A percentile compares a stretch with the other conserved stretches of the same genome.
Evolutionary conservation across 108 stramenopile genomes (phyloP).

Genomic region (Nannochloropsis salina): DNA sequence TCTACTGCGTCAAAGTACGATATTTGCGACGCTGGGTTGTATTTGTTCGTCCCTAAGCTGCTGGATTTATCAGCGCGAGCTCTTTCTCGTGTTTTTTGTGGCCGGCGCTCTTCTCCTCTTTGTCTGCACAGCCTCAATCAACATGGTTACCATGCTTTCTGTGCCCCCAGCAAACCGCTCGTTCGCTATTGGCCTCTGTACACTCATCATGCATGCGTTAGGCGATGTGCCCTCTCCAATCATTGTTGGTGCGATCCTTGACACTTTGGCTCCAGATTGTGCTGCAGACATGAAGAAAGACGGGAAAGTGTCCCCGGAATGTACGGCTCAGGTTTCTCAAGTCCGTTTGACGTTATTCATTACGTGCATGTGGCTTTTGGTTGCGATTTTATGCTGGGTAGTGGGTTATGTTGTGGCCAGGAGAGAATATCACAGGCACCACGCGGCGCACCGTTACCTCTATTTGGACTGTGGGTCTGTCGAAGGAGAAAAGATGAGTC

Average conservation of each 20-base stretch:
- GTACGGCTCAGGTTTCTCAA: neutral
- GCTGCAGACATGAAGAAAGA: conserved; percentile 4
- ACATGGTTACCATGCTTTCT: conserved; percentile 50
- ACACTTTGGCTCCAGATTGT: conserved; percentile 31
- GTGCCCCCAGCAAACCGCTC: conserved; percentile 45
- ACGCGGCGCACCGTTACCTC: conserved; percentile 14
- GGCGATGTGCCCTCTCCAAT: conserved; percentile 58
- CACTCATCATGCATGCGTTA: conserved; percentile 48
- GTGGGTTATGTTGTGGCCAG: neutral
- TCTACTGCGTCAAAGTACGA: neutral
- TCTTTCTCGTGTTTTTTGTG: conserved; percentile 7
- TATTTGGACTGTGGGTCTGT: no score
- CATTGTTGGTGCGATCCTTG: conserved; percentile 39
- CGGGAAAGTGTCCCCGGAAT: neutral
- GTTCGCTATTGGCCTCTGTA: conserved; percentile 48
- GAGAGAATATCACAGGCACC: neutral
- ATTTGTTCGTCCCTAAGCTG: conserved; percentile 7
- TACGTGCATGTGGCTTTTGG: neutral
- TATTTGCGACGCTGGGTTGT: neutral
- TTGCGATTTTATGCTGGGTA: neutral
- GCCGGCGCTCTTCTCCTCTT: neutral
- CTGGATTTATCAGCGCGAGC: neutral
- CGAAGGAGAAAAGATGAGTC: no score
- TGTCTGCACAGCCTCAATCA: conserved; percentile 28
- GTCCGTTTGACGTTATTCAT: neutral